Evolutionary conservation across 768 basidiomycete genomes (phyloP).

Genomic region (Hericium coralloides): DNA sequence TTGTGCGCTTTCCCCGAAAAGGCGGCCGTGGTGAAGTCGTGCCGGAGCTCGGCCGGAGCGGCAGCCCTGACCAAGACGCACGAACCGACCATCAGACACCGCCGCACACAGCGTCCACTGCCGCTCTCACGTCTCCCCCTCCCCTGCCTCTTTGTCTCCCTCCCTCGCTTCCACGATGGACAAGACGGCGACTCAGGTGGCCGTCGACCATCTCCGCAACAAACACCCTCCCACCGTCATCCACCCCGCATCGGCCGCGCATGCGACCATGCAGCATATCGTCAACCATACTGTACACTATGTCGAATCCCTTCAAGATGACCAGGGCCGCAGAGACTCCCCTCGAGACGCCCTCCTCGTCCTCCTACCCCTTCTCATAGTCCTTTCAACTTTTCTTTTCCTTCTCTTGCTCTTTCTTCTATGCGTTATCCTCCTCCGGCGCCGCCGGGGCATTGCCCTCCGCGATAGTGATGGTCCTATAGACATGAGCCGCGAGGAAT

Average conservation of each 20-base stretch:
- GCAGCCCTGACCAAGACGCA: not conserved
- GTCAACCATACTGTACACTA: constrained; percentile 1
- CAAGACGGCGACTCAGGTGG: no score
- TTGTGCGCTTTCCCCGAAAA: no score
- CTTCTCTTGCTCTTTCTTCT: constrained; percentile 87
- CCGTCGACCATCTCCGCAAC: not conserved
- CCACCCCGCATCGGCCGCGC: not conserved
- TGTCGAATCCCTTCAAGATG: constrained; percentile 4
- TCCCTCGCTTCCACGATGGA: not conserved
- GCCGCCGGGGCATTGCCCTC: constrained; percentile 67
- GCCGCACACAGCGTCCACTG: not conserved
- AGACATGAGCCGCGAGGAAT: constrained; percentile 88
- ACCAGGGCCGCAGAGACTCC: constrained; percentile 11
- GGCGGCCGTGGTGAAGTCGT: not conserved
- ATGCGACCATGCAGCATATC: not conserved
- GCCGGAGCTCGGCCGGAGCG: not conserved
- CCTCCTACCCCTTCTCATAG: constrained; percentile 88
- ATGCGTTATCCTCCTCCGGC: constrained; percentile 78
- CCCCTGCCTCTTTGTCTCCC: not conserved
- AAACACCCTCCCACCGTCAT: not conserved
- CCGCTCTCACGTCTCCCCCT: not conserved
- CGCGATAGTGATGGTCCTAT: constrained; percentile 87
- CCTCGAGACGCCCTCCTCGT: constrained; percentile 66
- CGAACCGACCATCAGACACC: not conserved
- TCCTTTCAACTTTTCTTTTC: constrained; percentile 87